Conservation (phyloP, 345 rosid genomes). For the Citrus glauca region DNA sequence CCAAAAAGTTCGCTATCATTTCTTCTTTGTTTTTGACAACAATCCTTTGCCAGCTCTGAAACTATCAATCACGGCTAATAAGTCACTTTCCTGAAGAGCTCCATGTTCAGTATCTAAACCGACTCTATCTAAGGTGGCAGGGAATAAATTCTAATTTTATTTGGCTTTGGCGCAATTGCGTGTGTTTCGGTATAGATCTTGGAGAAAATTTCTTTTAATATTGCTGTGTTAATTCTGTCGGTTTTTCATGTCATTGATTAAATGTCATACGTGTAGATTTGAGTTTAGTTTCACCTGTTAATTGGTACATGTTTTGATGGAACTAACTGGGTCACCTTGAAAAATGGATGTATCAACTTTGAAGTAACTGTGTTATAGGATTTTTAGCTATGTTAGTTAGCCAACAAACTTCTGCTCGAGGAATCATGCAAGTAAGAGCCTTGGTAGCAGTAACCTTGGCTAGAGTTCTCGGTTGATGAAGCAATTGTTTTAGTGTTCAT, state of each 20-base stretch:
- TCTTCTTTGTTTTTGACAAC: not conserved
- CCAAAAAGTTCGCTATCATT: not conserved
- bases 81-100: slow-evolving; percentile 9
- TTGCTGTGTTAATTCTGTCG: not conserved
- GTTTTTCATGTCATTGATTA: not conserved
- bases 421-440: not conserved
- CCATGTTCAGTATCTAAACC: slow-evolving; percentile 15
- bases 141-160: not conserved
- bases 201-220: not conserved
- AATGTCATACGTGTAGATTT: not conserved
- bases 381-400: not conserved
- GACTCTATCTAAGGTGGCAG: slow-evolving; percentile 18
- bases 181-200: slow-evolving; percentile 26
- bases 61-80: slow-evolving; percentile 12
- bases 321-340: not conserved
- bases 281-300: not conserved
- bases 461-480: not conserved
- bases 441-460: not conserved
- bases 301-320: not conserved
- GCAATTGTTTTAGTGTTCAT: not conserved
- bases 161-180: slow-evolving; percentile 3
- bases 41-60: not conserved
- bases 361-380: not conserved
- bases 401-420: not conserved
- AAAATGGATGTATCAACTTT: not conserved